Conservation (phyloP, 768 basidiomycete species). For the Boletus speciosus region DNA sequence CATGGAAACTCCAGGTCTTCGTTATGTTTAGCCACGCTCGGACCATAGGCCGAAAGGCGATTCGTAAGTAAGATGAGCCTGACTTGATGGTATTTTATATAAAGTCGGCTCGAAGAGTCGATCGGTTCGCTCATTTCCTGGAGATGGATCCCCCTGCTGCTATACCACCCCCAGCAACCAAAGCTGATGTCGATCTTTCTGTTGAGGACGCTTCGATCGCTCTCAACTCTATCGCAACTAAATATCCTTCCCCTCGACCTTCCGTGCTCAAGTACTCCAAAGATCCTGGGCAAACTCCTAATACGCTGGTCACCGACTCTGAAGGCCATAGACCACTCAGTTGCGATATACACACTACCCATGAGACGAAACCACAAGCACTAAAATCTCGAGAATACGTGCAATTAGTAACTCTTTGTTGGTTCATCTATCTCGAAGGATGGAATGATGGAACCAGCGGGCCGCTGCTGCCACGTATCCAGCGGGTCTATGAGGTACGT, state of each 20-base stretch:
- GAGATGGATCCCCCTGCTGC: not conserved
- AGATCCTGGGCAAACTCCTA: not conserved
- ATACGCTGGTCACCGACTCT: not conserved
- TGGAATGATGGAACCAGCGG: slow-evolving; percentile 80
- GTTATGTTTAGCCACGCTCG: not conserved
- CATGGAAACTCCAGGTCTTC: not conserved
- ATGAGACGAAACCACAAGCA: slow-evolving; percentile 1
- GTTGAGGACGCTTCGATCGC: not conserved
- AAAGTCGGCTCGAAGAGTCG: not conserved
- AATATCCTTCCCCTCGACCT: not conserved
- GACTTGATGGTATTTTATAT: not conserved
- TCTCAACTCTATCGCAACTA: slow-evolving; percentile 1
- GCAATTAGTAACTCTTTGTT: slow-evolving; percentile 56
- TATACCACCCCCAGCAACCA: not conserved
- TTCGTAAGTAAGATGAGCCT: slow-evolving; percentile 1
- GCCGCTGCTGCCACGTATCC: slow-evolving; percentile 71
- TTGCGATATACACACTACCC: not conserved
- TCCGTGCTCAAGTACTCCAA: slow-evolving; percentile 3
- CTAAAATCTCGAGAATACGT: slow-evolving; percentile 27
- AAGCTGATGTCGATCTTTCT: not conserved
- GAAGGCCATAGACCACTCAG: not conserved
- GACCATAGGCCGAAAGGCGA: not conserved
- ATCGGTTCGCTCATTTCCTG: not conserved
- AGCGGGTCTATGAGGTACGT: slow-evolving; percentile 48
- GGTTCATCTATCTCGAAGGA: slow-evolving; percentile 57